A percentile compares a stretch with the other conserved stretches of the same genome.
These are phyloP conservation scores for Pistacia atlantica DNA, from an alignment of 345 rosid genomes.

Conservation along the genomic window DNA sequence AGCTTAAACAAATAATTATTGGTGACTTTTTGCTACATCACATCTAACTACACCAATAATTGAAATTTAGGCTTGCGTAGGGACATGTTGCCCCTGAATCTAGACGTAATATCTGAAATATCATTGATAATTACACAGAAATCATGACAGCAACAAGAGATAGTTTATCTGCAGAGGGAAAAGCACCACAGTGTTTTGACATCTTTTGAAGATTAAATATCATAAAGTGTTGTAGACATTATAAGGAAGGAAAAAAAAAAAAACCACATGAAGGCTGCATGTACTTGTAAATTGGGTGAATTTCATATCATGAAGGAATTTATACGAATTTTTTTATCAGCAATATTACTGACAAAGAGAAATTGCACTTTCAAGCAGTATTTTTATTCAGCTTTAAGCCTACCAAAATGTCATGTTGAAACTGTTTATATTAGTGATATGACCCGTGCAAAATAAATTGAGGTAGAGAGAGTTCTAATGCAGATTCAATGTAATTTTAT, in stretches of 20 bases:
- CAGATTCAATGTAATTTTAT: not conserved
- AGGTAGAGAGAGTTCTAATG: not conserved
- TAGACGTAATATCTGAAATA: not conserved
- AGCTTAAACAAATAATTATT: slow-evolving; percentile 16
- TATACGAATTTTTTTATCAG: not conserved
- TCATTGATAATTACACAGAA: not conserved
- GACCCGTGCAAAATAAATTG: not conserved
- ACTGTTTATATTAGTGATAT: not conserved
- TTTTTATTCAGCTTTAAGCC: not conserved
- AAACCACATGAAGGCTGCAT: not conserved
- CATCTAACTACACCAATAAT: slow-evolving; percentile 38
- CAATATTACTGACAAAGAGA: not conserved
- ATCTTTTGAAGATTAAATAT: not conserved
- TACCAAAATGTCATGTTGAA: not conserved
- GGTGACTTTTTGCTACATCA: slow-evolving; percentile 23
- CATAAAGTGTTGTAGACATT: not conserved
- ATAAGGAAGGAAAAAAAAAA: not conserved
- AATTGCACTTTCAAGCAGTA: not conserved
- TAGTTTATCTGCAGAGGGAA: not conserved
- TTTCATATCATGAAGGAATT: no score
- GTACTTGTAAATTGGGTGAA: no score
- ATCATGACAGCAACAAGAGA: not conserved
- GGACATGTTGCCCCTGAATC: slow-evolving; percentile 28
- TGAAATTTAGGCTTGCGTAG: slow-evolving; percentile 27
- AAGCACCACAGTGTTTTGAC: not conserved